phyloP scores from a whole-genome alignment of 352 stramenopile genomes.

The Thalassiosira hispida region DNA sequence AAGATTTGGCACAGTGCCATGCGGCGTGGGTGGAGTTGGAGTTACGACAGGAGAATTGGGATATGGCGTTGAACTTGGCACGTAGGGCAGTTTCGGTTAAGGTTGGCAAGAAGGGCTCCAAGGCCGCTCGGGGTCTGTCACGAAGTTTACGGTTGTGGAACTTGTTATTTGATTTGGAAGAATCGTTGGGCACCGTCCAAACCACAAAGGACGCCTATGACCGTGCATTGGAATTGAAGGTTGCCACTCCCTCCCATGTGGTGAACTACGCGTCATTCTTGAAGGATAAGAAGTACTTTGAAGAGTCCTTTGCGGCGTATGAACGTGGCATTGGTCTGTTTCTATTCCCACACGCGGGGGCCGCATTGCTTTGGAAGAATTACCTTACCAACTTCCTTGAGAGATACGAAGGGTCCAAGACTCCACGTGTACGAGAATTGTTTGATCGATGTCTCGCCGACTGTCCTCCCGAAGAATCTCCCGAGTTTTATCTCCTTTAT shows the following conservation, averaged over 20 bases:
- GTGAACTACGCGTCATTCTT: constrained; percentile 97
- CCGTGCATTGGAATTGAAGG: constrained; percentile 93
- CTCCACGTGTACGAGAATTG: constrained; percentile 96
- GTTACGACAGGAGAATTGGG: constrained; percentile 93
- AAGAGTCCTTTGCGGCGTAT: constrained; percentile 89
- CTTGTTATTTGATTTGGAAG: constrained; percentile 97
- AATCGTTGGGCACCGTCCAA: constrained; percentile 94
- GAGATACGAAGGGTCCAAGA: constrained; percentile 94
- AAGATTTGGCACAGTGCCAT: constrained; percentile 94
- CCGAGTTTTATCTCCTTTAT: constrained; percentile 90
- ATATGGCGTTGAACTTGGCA: constrained; percentile 91
- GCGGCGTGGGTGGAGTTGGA: constrained; percentile 96
- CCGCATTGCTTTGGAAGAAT: constrained; percentile 92
- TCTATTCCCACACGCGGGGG: constrained; percentile 92
- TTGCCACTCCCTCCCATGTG: constrained; percentile 96
- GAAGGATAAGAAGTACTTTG: constrained; percentile 97
- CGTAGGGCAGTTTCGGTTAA: constrained; percentile 84
- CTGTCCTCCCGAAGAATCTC: constrained; percentile 84
- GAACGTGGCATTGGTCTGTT: constrained; percentile 91
- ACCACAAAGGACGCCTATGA: constrained; percentile 96
- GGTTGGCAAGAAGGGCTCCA: constrained; percentile 47
- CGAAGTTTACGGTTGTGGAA: constrained; percentile 94
- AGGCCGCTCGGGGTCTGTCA: constrained; percentile 84
- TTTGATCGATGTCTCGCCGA: constrained; percentile 93
- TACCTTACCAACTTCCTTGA: constrained; percentile 96